phyloP scores from a whole-genome alignment of 2,329 filamentous ascomycete genomes.

The Triangularia setosa region DNA sequence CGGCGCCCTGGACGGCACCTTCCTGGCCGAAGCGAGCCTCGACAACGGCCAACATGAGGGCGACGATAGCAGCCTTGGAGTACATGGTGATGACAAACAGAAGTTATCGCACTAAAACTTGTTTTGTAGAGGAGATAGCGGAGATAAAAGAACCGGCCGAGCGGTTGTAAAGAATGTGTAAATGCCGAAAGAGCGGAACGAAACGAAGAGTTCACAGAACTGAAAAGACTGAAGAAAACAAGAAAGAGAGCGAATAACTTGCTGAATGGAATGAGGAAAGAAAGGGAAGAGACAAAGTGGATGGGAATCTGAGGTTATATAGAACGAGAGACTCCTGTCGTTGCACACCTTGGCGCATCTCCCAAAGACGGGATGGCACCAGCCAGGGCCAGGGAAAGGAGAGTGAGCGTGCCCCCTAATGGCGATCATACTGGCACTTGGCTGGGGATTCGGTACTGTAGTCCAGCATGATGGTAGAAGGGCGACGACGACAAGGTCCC shows the following conservation, averaged over 20 bases:
- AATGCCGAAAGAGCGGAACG: slow-evolving; percentile 24
- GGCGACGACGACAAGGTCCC: slow-evolving; percentile 7
- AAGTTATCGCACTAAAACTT: slow-evolving; percentile 2
- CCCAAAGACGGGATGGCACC: slow-evolving; percentile 15
- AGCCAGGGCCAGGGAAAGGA: slow-evolving; percentile 14
- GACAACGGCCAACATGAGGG: slow-evolving; percentile 39
- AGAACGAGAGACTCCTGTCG: slow-evolving; percentile 1
- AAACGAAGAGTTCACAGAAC: slow-evolving; percentile 30
- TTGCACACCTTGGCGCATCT: slow-evolving; percentile 8
- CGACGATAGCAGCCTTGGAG: slow-evolving; percentile 22
- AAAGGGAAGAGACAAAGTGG: slow-evolving; percentile 2
- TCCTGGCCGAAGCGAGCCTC: slow-evolving; percentile 63
- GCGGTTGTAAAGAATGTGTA: slow-evolving; percentile 21
- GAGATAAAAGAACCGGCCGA: slow-evolving; percentile 23
- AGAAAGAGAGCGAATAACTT: slow-evolving; percentile 22
- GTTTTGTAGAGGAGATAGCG: slow-evolving; percentile 15
- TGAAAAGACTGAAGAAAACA: slow-evolving; percentile 21
- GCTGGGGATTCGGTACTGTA: slow-evolving; percentile 7
- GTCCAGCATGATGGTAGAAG: slow-evolving; percentile 18
- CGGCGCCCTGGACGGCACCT: slow-evolving; percentile 51
- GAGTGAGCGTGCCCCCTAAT: slow-evolving; percentile 23
- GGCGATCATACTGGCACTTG: slow-evolving; percentile 26
- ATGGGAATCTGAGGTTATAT: slow-evolving; percentile 23
- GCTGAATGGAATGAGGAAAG: slow-evolving; percentile 15
- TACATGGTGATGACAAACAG: slow-evolving; percentile 23